Base-by-base conservation (phyloP, 225 moss, liverwort and hornwort species). In the Antitrichia curtipendula region DNA sequence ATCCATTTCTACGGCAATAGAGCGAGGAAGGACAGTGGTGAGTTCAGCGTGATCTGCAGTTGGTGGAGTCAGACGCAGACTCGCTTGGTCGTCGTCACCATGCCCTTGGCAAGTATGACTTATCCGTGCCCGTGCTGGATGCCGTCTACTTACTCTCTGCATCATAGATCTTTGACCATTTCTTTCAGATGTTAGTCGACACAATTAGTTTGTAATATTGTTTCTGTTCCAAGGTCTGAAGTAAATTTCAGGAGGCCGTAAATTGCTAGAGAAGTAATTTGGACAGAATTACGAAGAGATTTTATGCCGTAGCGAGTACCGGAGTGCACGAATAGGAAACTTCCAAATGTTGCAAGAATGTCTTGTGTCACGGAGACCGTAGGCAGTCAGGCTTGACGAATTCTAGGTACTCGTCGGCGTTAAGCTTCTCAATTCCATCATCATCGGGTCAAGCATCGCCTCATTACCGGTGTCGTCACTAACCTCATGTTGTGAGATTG, bases 1-100 rank as follows among this genome's bases (percentile, higher is more conserved):
- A 22, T 86, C 88, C 61, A 76, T 34, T 87, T 81, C 81, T 63
- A 78, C 78, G 4, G 63, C 80, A 68, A 75, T 75, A n/a, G 83
- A 88, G 64, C 56, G 77, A 43, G 75, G 45, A 75, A 75, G 87
- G 88, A 90, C 90, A 86, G 38, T 68, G 49, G 83, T 61, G 83
- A 84, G 57, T 79, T 88, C 90, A 47, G 80, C 75, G 88, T 90
- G 91, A 86, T 83, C 71, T 21, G 47, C 23, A 80, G 90, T 90
- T 84, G 88, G 90, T 90, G 61, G 80, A 87, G 80, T 76, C 63
- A 57, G 88, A 83, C 16, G 58, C 83, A 88, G 70, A 79, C 83
- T 43, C 78, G 28, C 87, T 80, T 87, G 75, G 75, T 84, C 84
- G 45, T 84, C 84, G 80, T 87, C 84, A 87, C 32, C 89, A 83